Percentiles rank a stretch among this genome's conserved stretches.
Evolutionary conservation across 2,329 filamentous ascomycete genomes (phyloP).

Genomic region (Alternaria angustiovoidea): DNA sequence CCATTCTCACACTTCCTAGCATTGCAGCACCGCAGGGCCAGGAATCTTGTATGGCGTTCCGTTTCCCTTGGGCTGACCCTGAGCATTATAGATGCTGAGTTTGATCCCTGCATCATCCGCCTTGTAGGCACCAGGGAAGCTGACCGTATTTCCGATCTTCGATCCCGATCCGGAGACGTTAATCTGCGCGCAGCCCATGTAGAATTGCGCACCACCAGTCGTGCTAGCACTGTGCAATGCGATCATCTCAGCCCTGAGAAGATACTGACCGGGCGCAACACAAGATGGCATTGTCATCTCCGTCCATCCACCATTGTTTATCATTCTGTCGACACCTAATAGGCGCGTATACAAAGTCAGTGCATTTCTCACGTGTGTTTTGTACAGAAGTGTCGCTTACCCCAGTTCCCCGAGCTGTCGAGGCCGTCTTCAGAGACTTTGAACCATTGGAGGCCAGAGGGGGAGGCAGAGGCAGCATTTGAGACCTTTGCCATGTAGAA

Average conservation of each 20-base stretch:
- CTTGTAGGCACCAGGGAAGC: conserved; percentile 48
- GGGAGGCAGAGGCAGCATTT: conserved; percentile 48
- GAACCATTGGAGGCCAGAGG: conserved; percentile 54
- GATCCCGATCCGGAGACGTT: conserved; percentile 40
- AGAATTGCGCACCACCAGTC: conserved; percentile 54
- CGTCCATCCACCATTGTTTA: conserved; percentile 57
- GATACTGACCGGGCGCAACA: conserved; percentile 52
- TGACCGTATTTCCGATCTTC: conserved; percentile 36
- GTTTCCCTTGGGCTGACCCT: conserved; percentile 29
- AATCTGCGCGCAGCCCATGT: conserved; percentile 50
- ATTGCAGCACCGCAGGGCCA: conserved; percentile 60
- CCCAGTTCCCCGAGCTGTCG: conserved; percentile 55
- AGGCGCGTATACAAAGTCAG: not conserved
- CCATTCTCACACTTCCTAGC: conserved; percentile 41
- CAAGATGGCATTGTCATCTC: conserved; percentile 51
- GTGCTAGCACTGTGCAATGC: conserved; percentile 52
- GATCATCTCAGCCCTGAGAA: conserved; percentile 57
- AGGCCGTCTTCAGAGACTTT: conserved; percentile 53
- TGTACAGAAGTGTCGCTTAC: conserved; percentile 36
- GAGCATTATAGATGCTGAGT: conserved; percentile 41
- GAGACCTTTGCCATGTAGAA: conserved; percentile 54
- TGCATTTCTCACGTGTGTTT: not conserved
- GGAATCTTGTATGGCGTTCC: conserved; percentile 58
- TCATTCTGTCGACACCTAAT: conserved; percentile 45
- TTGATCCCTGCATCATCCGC: conserved; percentile 42